Evolutionary conservation across 2,329 filamentous ascomycete species (phyloP).

Genomic region (Clonostachys rosea): DNA sequence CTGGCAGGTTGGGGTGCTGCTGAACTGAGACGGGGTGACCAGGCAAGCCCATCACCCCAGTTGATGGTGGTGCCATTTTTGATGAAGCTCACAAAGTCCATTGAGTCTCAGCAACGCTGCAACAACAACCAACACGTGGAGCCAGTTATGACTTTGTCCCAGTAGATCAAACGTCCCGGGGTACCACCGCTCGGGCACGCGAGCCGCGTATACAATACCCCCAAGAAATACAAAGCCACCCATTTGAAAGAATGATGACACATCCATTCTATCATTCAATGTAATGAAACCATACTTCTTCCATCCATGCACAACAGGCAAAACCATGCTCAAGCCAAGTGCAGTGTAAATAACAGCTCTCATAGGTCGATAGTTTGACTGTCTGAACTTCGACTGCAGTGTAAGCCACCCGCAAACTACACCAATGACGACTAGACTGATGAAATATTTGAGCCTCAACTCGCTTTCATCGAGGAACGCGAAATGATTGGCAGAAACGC

Average conservation of each 20-base stretch:
- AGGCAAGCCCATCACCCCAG: too few relatives aligned
- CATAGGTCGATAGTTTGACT: background rate
- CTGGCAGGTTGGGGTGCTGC: too few relatives aligned
- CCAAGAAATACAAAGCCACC: background rate
- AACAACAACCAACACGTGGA: constrained; percentile 13
- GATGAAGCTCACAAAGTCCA: constrained; percentile 1
- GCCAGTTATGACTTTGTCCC: constrained; percentile 17
- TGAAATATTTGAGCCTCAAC: background rate
- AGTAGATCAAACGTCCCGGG: constrained; percentile 14
- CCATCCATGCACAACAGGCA: background rate
- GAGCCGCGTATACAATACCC: constrained; percentile 3
- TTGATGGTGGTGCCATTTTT: too few relatives aligned
- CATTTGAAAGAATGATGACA: background rate
- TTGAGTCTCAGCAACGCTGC: constrained; percentile 11
- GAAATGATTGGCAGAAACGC: constrained; percentile 14
- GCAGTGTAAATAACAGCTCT: background rate
- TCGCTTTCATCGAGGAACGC: constrained; percentile 7
- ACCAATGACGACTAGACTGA: background rate
- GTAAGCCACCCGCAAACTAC: background rate
- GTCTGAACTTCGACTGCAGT: background rate
- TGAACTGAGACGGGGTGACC: too few relatives aligned
- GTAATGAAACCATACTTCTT: background rate
- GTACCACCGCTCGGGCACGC: constrained; percentile 20
- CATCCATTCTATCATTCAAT: background rate
- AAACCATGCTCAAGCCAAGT: background rate